These are phyloP conservation scores for Pseudocercospora musae DNA, from an alignment of 2,329 filamentous ascomycete species.

Conservation along the genomic window DNA sequence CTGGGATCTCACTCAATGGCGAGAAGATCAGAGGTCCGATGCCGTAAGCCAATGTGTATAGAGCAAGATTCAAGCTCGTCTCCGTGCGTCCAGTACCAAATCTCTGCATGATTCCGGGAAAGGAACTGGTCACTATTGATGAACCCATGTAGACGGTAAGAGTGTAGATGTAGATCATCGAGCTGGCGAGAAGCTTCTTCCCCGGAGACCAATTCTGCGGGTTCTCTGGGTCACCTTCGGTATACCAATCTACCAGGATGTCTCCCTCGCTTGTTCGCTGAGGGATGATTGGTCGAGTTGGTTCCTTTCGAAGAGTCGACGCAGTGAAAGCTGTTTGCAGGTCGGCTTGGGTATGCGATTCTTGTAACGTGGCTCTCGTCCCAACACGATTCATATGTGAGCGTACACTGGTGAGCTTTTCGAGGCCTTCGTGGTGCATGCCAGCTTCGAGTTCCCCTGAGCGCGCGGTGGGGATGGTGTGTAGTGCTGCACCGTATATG, in stretches of 20 bases:
- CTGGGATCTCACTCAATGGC: slow-evolving; percentile 64
- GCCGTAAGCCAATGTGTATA: slow-evolving; percentile 50
- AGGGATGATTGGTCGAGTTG: slow-evolving; percentile 44
- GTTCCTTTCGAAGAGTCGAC: slow-evolving; percentile 36
- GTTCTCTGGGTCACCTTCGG: slow-evolving; percentile 33
- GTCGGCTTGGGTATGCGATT: slow-evolving; percentile 38
- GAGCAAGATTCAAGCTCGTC: slow-evolving; percentile 57
- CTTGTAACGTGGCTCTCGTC: slow-evolving; percentile 37
- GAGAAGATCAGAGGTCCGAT: slow-evolving; percentile 64
- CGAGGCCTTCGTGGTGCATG: slow-evolving; percentile 19
- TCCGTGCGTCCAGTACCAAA: slow-evolving; percentile 54
- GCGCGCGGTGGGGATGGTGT: slow-evolving; percentile 17
- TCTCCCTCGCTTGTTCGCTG: slow-evolving; percentile 49
- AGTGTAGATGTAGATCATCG: slow-evolving; percentile 52
- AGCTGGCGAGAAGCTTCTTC: slow-evolving; percentile 36
- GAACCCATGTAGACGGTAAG: slow-evolving; percentile 56
- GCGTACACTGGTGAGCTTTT: slow-evolving; percentile 20
- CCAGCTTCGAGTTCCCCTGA: slow-evolving; percentile 10
- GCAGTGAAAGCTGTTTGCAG: slow-evolving; percentile 40
- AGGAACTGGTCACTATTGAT: slow-evolving; percentile 49
- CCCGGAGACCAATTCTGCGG: slow-evolving; percentile 33
- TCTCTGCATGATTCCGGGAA: slow-evolving; percentile 48
- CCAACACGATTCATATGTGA: slow-evolving; percentile 32
- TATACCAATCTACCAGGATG: slow-evolving; percentile 51
- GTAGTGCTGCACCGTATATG: slow-evolving; percentile 8